phyloP scores from a whole-genome alignment of 305 asterid species.

The Fraxinus albicans region DNA sequence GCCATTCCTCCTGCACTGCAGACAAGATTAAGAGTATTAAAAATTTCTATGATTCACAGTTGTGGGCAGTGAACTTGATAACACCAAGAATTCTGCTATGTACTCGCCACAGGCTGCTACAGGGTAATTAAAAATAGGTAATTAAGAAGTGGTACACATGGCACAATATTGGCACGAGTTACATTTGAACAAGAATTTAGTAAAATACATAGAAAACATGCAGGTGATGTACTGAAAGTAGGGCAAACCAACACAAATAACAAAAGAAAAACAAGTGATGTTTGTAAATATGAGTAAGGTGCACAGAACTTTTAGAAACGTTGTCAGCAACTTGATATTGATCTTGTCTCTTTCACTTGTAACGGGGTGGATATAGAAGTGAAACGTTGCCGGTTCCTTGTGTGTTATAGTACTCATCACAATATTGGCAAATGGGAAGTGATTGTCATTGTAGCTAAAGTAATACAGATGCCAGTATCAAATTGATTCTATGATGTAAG shows the following conservation, averaged over 20 bases:
- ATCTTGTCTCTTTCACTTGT: background rate
- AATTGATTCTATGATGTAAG: background rate
- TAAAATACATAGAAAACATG: background rate
- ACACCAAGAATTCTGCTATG: constrained; percentile 1
- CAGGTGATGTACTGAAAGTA: constrained; percentile 1
- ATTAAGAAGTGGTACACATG: background rate
- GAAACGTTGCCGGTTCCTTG: background rate
- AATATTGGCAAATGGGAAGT: background rate
- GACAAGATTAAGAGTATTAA: constrained; percentile 37
- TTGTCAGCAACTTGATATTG: background rate
- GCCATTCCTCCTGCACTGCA: constrained; percentile 99
- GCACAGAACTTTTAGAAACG: background rate
- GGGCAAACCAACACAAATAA: constrained; percentile 9
- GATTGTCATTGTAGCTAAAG: background rate
- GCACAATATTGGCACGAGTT: background rate
- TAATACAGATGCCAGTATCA: background rate
- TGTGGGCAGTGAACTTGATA: background rate
- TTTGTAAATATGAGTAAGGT: constrained; percentile 6
- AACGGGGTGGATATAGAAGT: background rate
- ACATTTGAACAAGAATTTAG: background rate
- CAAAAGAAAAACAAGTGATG: background rate
- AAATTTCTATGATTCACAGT: constrained; percentile 25
- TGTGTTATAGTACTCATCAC: background rate
- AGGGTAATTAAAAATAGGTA: background rate
- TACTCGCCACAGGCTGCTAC: background rate